Percentiles rank a stretch among this genome's conserved stretches.
These are phyloP conservation scores for Scytalidium sp. DNA, from an alignment of 2,329 filamentous ascomycete genomes.

Conservation along the genomic window DNA sequence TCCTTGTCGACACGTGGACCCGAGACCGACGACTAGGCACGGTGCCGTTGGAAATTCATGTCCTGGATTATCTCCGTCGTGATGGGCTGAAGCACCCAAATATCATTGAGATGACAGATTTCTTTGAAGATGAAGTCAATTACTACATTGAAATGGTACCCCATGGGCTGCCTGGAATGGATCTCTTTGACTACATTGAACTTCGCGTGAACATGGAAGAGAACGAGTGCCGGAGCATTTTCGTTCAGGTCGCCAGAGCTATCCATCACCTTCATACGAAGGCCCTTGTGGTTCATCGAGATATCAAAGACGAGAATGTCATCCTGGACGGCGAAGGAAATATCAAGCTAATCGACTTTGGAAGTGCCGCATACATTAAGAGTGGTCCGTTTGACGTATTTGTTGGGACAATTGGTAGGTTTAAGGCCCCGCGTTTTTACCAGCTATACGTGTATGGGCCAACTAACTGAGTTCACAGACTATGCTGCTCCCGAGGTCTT, in stretches of 20 bases:
- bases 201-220: slow-evolving; percentile 96
- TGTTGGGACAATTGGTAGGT: slow-evolving; percentile 92
- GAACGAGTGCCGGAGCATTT: slow-evolving; percentile 88
- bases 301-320: slow-evolving; percentile 99
- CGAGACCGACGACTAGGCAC: slow-evolving; percentile 89
- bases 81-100: slow-evolving; percentile 66
- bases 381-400: slow-evolving; percentile 98
- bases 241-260: slow-evolving; percentile 86
- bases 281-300: slow-evolving; percentile 88
- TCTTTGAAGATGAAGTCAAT: slow-evolving; percentile 79
- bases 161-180: slow-evolving; percentile 94
- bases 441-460: background rate
- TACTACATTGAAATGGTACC: slow-evolving; percentile 99
- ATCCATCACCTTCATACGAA: slow-evolving; percentile 89
- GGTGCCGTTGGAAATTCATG: slow-evolving; percentile 94
- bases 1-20: slow-evolving; percentile 98
- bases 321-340: slow-evolving; percentile 91
- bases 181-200: slow-evolving; percentile 98
- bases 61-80: slow-evolving; percentile 84
- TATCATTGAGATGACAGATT: slow-evolving; percentile 71
- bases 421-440: background rate
- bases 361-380: slow-evolving; percentile 96
- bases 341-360: slow-evolving; percentile 98
- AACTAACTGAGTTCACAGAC: slow-evolving; percentile 53
- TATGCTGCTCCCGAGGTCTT: slow-evolving; percentile 98